Percentiles rank a stretch among this genome's conserved stretches.
These are phyloP conservation scores for Pleurotus platypus DNA, from an alignment of 768 basidiomycete species.

Conservation along the genomic window DNA sequence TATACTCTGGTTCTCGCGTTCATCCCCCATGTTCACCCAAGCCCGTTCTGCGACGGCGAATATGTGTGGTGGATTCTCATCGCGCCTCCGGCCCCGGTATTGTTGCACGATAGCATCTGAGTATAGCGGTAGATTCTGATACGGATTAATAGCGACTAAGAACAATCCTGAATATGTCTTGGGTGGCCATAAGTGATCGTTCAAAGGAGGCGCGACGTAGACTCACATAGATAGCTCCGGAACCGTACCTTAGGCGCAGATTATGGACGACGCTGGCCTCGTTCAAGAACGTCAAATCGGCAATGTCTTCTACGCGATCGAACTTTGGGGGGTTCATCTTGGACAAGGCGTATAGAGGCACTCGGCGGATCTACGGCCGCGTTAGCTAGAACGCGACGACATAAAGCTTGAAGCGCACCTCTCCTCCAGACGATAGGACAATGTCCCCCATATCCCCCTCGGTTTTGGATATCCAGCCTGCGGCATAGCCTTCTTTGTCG, in stretches of 20 bases:
- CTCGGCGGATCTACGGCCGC: slow-evolving; percentile 47
- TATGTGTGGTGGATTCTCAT: slow-evolving; percentile 94
- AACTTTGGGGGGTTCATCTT: slow-evolving; percentile 99
- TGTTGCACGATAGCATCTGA: slow-evolving; percentile 84
- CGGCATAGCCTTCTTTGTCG: slow-evolving; percentile 86
- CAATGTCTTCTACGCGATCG: slow-evolving; percentile 96
- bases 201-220: not conserved
- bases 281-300: slow-evolving; percentile 95
- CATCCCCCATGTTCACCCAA: slow-evolving; percentile 98
- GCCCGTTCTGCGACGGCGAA: slow-evolving; percentile 97
- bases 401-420: slow-evolving; percentile 47
- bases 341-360: slow-evolving; percentile 78
- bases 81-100: slow-evolving; percentile 84
- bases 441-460: slow-evolving; percentile 82
- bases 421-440: slow-evolving; percentile 79
- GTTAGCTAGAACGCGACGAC: not conserved
- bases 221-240: slow-evolving; percentile 89
- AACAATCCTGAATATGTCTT: slow-evolving; percentile 96
- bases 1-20: slow-evolving; percentile 96
- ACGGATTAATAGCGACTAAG: slow-evolving; percentile 97
- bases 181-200: slow-evolving; percentile 8
- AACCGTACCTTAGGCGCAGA: slow-evolving; percentile 85
- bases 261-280: slow-evolving; percentile 99
- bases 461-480: slow-evolving; percentile 90
- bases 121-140: slow-evolving; percentile 88